These are phyloP conservation scores for Backusella psychrophila DNA, from an alignment of 192 early-diverging fungal species.

Conservation along the genomic window DNA sequence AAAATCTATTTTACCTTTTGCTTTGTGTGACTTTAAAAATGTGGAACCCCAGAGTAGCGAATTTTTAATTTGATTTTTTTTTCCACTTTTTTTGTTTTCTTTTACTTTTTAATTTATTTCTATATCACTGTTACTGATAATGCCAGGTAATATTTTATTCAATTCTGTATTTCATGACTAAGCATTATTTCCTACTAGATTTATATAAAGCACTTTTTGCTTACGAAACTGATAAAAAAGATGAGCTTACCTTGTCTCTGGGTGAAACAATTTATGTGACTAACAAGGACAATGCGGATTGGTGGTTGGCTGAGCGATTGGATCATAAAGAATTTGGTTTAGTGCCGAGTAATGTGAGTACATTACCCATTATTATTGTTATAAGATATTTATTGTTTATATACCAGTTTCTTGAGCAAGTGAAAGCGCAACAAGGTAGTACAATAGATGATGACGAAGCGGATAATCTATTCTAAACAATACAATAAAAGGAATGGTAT, in stretches of 20 bases:
- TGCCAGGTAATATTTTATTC: neutral
- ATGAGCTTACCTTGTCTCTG: slow-evolving; percentile 55
- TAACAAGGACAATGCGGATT: slow-evolving; percentile 49
- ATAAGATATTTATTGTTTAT: neutral
- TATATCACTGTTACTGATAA: neutral
- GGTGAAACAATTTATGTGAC: slow-evolving; percentile 58
- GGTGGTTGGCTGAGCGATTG: slow-evolving; percentile 47
- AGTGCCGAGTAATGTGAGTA: slow-evolving; percentile 48
- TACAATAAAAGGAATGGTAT: neutral
- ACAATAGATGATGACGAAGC: neutral
- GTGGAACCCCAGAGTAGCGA: neutral
- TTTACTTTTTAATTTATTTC: neutral
- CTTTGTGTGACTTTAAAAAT: neutral
- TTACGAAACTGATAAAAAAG: slow-evolving; percentile 59
- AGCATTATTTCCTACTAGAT: neutral
- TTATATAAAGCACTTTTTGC: slow-evolving; percentile 35
- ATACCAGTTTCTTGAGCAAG: slow-evolving; percentile 20
- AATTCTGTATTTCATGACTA: neutral
- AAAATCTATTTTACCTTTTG: neutral
- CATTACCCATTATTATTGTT: neutral
- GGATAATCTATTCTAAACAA: neutral
- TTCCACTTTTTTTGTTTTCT: neutral
- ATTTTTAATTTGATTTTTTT: neutral
- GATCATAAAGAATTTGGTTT: slow-evolving; percentile 34
- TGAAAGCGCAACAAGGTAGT: neutral